A percentile compares a stretch with the other conserved stretches of the same genome.
These are phyloP conservation scores for Penstemon davidsonii DNA, from an alignment of 257 asterid genomes.

Conservation along the genomic window DNA sequence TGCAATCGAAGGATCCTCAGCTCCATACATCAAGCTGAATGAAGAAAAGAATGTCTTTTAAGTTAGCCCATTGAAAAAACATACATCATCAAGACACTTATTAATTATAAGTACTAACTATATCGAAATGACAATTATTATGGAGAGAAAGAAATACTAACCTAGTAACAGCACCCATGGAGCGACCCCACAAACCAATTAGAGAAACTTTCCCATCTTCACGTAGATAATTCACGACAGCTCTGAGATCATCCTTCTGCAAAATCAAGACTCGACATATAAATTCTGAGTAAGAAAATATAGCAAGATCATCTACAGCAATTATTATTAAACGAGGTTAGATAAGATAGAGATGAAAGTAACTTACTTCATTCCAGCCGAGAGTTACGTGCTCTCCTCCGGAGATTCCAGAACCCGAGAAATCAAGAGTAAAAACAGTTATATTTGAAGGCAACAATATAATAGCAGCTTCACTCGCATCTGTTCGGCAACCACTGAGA, in stretches of 20 bases:
- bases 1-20: slow-evolving; percentile 96
- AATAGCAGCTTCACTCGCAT: slow-evolving; percentile 98
- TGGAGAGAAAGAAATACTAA: slow-evolving; percentile 29
- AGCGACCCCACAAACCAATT: slow-evolving; percentile 97
- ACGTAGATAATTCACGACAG: slow-evolving; percentile 75
- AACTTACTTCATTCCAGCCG: slow-evolving; percentile 94
- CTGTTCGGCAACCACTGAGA: slow-evolving; percentile 91
- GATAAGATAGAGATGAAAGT: slow-evolving; percentile 7
- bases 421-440: slow-evolving; percentile 86
- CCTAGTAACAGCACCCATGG: slow-evolving; percentile 99
- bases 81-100: no score
- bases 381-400: slow-evolving; percentile 94
- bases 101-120: neutral
- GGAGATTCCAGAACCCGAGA: slow-evolving; percentile 96
- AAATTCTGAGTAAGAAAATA: slow-evolving; percentile 6
- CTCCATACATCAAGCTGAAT: slow-evolving; percentile 93
- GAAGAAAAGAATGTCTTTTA: slow-evolving; percentile 11
- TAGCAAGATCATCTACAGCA: neutral
- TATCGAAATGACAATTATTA: neutral
- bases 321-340: slow-evolving; percentile 1
- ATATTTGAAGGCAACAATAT: slow-evolving; percentile 83
- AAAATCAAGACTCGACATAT: slow-evolving; percentile 26
- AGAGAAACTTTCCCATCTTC: slow-evolving; percentile 81
- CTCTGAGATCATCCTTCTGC: slow-evolving; percentile 89
- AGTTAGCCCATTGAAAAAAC: no score